phyloP scores from a whole-genome alignment of 2,329 filamentous ascomycete species.

The Hypoxylon sp. region DNA sequence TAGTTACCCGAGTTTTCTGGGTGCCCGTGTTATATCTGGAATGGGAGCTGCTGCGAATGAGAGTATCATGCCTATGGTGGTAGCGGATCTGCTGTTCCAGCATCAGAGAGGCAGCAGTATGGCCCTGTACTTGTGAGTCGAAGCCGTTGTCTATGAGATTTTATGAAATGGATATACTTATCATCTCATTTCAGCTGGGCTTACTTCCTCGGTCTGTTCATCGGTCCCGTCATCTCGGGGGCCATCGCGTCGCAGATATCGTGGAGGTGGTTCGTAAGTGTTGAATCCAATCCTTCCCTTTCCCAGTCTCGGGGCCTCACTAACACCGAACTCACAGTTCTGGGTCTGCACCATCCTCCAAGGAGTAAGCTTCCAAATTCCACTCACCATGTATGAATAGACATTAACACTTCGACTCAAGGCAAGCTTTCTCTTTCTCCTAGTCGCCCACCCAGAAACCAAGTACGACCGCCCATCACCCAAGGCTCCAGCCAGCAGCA shows the following conservation, averaged over 20 bases:
- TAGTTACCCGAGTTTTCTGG: slow-evolving; percentile 53
- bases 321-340: slow-evolving; percentile 44
- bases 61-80: slow-evolving; percentile 56
- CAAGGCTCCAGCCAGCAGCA: neutral
- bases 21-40: slow-evolving; percentile 53
- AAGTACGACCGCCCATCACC: slow-evolving; percentile 50
- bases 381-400: neutral
- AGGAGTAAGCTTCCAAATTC: slow-evolving; percentile 37
- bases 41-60: slow-evolving; percentile 55
- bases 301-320: neutral
- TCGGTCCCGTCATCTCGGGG: slow-evolving; percentile 56
- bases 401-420: slow-evolving; percentile 27
- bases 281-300: neutral
- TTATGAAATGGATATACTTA: slow-evolving; percentile 5
- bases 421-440: slow-evolving; percentile 50
- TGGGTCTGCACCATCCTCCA: slow-evolving; percentile 55
- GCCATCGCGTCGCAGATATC: slow-evolving; percentile 51
- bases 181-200: slow-evolving; percentile 44
- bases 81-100: slow-evolving; percentile 54
- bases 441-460: slow-evolving; percentile 52
- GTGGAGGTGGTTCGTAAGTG: slow-evolving; percentile 55
- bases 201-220: slow-evolving; percentile 55
- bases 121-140: slow-evolving; percentile 51
- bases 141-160: neutral
- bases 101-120: slow-evolving; percentile 53